Evolutionary conservation across 2,329 filamentous ascomycete species (phyloP), one percentile per base, ranked within the genome.

Genomic region (Cadophora luteo-olivacea): DNA sequence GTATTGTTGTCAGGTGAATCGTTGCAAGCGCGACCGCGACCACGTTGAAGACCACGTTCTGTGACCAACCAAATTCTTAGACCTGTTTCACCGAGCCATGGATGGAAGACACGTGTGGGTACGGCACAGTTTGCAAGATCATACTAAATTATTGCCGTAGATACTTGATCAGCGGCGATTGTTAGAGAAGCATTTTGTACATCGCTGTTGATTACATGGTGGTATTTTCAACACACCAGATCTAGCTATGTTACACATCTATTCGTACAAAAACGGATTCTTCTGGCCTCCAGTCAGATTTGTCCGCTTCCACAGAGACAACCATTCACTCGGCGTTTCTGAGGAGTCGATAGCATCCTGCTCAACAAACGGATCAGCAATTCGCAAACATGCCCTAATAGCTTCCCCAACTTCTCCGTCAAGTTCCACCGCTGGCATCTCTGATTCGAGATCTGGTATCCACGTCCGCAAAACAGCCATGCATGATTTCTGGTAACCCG

Each of bases 361-460:
- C 51, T 74, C 71, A 58, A 74, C 64, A 22, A 58, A 72, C 0
- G 85, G 85, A 71, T 91, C 86, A 0, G 84, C 87, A 8, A 88
- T 75, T 2, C 16, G 70, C 41, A 92, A 80, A 75, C 89, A 91
- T 0, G 80, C 78, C 75, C 84, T 81, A n/a, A 91, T 73, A 1
- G 84, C 79, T 0, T 79, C 68, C 60, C 82, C 82, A 5, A 92
- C 72, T 0, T 77, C 68, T 1, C 81, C 83, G 9, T 80, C 70
- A 0, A 85, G 79, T 29, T 71, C 64, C 19, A 92, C 81, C 0
- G 81, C 79, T 1, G 85, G 84, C 0, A 81, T 70, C 75, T 92
- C 89, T 58, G 79, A 77, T 22, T 81, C 70, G 86, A 92, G 89
- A 75, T 90, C 87, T 1, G 83, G 82, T n/a, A 87, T 82, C 75